Percentiles rank a stretch among this genome's conserved stretches.
phyloP scores from a whole-genome alignment of 2,329 filamentous ascomycete species.

The Pseudocercospora musae region DNA sequence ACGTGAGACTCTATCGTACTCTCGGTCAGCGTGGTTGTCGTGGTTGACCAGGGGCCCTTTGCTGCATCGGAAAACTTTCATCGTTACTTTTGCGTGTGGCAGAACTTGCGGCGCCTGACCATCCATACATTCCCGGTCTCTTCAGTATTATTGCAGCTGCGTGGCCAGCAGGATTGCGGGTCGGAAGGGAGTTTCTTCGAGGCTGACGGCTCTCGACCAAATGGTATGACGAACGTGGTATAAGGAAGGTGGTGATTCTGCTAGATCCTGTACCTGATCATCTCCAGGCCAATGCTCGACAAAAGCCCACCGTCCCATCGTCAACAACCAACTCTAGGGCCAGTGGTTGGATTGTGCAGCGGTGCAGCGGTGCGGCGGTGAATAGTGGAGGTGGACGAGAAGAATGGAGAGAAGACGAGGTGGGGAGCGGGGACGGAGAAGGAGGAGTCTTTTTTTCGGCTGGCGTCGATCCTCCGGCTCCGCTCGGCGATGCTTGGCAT shows the following conservation, averaged over 20 bases:
- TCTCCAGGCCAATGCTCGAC: neutral
- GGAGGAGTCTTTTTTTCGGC: too few species aligned
- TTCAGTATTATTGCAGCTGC: neutral
- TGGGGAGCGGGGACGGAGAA: neutral
- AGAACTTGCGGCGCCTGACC: neutral
- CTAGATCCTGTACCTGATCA: neutral
- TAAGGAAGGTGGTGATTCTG: neutral
- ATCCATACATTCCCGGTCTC: neutral
- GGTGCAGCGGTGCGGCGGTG: too few species aligned
- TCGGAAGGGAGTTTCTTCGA: too few species aligned
- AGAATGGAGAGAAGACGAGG: neutral
- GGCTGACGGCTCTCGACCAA: too few species aligned
- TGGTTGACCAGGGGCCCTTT: neutral
- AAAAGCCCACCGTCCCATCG: too few species aligned
- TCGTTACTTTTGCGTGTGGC: neutral
- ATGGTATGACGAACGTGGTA: neutral
- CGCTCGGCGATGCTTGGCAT: neutral
- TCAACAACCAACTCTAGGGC: too few species aligned
- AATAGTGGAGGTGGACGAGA: too few species aligned
- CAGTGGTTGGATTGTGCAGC: neutral
- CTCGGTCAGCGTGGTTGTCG: neutral
- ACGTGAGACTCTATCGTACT: neutral
- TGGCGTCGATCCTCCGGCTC: neutral
- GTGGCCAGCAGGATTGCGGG: neutral
- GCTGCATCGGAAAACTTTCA: neutral